Percentiles rank a stretch among this genome's conserved stretches.
These are phyloP conservation scores for Phoma herbarum DNA, from an alignment of 2,329 filamentous ascomycete genomes.

Conservation along the genomic window DNA sequence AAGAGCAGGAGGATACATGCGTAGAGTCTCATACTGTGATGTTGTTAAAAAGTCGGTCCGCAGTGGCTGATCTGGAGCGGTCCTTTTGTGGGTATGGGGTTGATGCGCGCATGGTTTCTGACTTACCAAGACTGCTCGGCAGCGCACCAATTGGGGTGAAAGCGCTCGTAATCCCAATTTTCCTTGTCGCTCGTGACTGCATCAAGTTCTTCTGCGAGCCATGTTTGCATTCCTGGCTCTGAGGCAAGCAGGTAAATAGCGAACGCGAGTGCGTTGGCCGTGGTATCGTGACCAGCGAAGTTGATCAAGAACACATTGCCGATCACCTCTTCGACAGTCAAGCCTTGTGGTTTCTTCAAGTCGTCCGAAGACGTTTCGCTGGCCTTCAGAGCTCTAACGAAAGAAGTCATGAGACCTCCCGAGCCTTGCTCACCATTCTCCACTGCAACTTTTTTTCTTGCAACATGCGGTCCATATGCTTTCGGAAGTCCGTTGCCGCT, in stretches of 20 bases:
- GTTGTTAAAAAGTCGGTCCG: background rate
- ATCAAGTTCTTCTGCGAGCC: background rate
- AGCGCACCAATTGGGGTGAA: background rate
- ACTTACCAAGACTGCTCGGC: background rate
- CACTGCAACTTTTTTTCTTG: conserved; percentile 18
- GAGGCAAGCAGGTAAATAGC: conserved; percentile 28
- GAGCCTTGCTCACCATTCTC: conserved; percentile 17
- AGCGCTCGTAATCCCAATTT: background rate
- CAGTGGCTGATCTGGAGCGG: background rate
- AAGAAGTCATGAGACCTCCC: conserved; percentile 25
- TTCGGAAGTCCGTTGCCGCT: conserved; percentile 23
- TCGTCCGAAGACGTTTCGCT: background rate
- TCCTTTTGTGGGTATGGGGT: conserved; percentile 2
- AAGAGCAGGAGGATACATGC: background rate
- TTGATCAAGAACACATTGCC: conserved; percentile 61
- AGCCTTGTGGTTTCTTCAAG: conserved; percentile 6
- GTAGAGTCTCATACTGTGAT: background rate
- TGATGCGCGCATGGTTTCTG: conserved; percentile 1
- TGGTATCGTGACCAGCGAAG: conserved; percentile 63
- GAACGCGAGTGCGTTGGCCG: conserved; percentile 51
- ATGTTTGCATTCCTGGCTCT: background rate
- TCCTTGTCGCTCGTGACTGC: background rate
- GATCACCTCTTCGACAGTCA: conserved; percentile 23
- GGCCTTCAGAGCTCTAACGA: conserved; percentile 14
- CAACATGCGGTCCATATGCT: conserved; percentile 26